Conservation (phyloP, 495 filamentous ascomycete species). For the Aspergillus sparsus region DNA sequence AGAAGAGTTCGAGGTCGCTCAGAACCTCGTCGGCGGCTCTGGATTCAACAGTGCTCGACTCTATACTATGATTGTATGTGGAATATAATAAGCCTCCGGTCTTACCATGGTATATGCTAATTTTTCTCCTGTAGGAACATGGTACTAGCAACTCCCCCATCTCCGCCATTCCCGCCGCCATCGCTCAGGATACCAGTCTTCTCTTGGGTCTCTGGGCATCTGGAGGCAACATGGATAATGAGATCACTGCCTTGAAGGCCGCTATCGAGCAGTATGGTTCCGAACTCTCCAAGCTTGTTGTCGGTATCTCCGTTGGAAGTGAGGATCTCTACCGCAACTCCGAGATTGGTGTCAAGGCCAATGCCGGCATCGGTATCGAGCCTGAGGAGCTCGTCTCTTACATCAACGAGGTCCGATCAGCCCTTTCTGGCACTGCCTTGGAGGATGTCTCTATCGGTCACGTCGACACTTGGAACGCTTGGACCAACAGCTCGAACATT, state of each 20-base stretch:
- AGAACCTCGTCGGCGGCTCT: constrained; percentile 64
- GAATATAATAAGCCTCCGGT: neutral
- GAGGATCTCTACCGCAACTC: constrained; percentile 89
- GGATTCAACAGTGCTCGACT: constrained; percentile 75
- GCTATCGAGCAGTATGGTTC: constrained; percentile 65
- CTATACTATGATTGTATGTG: constrained; percentile 57
- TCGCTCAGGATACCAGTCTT: constrained; percentile 67
- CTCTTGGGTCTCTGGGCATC: constrained; percentile 81
- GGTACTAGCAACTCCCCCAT: constrained; percentile 62
- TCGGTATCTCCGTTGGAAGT: constrained; percentile 85
- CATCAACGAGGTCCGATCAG: constrained; percentile 63
- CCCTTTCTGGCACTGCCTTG: constrained; percentile 60
- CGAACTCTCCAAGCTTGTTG: constrained; percentile 62
- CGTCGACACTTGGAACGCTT: constrained; percentile 91
- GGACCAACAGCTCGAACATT: constrained; percentile 71
- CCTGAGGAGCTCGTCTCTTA: constrained; percentile 62
- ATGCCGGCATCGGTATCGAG: constrained; percentile 57
- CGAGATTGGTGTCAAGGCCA: constrained; percentile 50
- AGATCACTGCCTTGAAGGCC: constrained; percentile 65
- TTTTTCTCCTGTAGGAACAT: constrained; percentile 41
- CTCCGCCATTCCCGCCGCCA: constrained; percentile 75
- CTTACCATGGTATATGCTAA: constrained; percentile 5
- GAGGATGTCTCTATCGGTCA: constrained; percentile 67
- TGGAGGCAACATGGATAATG: constrained; percentile 66
- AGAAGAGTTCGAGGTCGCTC: constrained; percentile 67